These are phyloP conservation scores for Sisymbrium irio DNA, from an alignment of 345 rosid species.

Conservation along the genomic window DNA sequence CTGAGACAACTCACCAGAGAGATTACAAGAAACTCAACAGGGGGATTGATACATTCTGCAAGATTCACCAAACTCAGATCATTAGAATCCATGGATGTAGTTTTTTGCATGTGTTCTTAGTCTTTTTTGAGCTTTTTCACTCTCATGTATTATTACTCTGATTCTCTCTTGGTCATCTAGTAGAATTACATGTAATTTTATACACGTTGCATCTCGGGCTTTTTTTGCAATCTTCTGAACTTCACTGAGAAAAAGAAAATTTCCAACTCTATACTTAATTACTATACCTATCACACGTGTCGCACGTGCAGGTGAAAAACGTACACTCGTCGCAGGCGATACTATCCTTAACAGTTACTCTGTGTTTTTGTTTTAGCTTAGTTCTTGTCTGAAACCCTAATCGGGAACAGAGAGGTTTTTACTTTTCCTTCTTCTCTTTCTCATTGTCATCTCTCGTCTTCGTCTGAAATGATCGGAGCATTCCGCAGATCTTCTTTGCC, in stretches of 20 bases:
- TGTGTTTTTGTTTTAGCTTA: too few species aligned
- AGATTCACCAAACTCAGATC: constrained; percentile 9
- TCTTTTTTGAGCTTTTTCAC: neutral
- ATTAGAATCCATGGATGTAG: constrained; percentile 16
- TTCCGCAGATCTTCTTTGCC: constrained; percentile 22
- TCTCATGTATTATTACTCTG: constrained; percentile 14
- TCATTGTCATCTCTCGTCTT: neutral
- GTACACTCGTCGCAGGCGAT: constrained; percentile 4
- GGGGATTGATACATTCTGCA: constrained; percentile 18
- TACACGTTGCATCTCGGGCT: neutral
- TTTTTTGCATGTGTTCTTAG: constrained; percentile 6
- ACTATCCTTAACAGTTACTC: neutral
- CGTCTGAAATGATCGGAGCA: constrained; percentile 29
- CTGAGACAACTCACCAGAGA: constrained; percentile 5
- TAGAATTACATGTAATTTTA: constrained; percentile 24
- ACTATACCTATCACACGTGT: neutral
- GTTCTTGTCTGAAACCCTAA: constrained; percentile 19
- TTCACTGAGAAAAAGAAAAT: neutral
- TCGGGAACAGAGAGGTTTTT: neutral
- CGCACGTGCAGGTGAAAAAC: neutral
- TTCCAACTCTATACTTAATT: too few species aligned
- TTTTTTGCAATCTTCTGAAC: neutral
- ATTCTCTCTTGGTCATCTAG: constrained; percentile 18
- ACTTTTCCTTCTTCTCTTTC: neutral
- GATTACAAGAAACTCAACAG: neutral